Percentiles rank a stretch among this genome's conserved stretches.
phyloP scores from a whole-genome alignment of 73 alveolate species.

The Stentor coeruleus region DNA sequence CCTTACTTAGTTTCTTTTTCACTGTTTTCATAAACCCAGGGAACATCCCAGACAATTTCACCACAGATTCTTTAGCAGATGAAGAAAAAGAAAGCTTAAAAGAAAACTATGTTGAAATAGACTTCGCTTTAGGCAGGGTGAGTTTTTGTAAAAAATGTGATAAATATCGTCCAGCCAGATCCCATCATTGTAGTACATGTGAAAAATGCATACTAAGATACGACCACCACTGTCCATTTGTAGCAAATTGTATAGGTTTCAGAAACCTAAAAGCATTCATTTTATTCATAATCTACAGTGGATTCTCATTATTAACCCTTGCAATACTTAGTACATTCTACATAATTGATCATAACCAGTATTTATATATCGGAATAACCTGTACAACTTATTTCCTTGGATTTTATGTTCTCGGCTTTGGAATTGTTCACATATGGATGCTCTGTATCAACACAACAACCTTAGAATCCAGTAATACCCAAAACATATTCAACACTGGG shows the following conservation, averaged over 20 bases:
- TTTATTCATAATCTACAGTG: neutral
- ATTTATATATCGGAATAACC: neutral
- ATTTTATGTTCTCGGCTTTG: neutral
- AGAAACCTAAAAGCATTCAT: slow-evolving; percentile 40
- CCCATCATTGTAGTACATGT: slow-evolving; percentile 62
- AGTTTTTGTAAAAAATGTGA: slow-evolving; percentile 16
- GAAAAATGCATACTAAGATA: slow-evolving; percentile 58
- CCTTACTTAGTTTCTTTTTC: neutral
- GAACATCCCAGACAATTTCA: neutral
- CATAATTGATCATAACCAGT: neutral
- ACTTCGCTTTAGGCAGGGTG: neutral
- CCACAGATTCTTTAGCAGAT: neutral
- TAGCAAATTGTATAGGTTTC: slow-evolving; percentile 74
- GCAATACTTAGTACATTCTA: neutral
- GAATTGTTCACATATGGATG: neutral
- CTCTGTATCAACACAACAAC: neutral
- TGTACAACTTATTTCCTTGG: neutral
- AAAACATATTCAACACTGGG: neutral
- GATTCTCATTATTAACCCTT: neutral
- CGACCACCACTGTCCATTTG: slow-evolving; percentile 76
- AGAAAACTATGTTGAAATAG: neutral
- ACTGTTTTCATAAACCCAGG: slow-evolving; percentile 2
- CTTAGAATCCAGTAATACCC: neutral
- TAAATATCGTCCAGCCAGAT: slow-evolving; percentile 35
- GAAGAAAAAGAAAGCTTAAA: neutral